A percentile compares a stretch with the other conserved stretches of the same genome.
Evolutionary conservation across 768 basidiomycete genomes (phyloP).

Genomic region (Boletus rubescentipes): DNA sequence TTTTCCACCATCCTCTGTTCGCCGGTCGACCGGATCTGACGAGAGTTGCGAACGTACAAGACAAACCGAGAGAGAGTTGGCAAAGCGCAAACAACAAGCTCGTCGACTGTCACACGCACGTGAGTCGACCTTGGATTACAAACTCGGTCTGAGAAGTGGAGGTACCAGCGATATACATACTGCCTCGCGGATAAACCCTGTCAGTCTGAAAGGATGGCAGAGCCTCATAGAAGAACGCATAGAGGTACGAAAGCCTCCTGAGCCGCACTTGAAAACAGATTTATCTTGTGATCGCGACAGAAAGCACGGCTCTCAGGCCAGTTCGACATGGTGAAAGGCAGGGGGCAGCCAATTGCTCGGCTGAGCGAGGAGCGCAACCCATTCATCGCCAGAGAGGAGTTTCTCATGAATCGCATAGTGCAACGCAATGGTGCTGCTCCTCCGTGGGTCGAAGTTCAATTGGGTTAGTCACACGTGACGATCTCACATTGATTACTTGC

Average conservation of each 20-base stretch:
- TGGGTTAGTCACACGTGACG: slow-evolving; percentile 46
- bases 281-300: slow-evolving; percentile 33
- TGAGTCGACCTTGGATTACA: slow-evolving; percentile 77
- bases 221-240: slow-evolving; percentile 77
- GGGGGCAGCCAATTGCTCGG: slow-evolving; percentile 50
- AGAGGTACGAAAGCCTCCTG: slow-evolving; percentile 48
- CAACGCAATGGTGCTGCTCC: slow-evolving; percentile 80
- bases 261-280: background rate
- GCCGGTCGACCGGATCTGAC: slow-evolving; percentile 11
- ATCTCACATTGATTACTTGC: background rate
- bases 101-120: slow-evolving; percentile 59
- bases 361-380: slow-evolving; percentile 53
- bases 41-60: slow-evolving; percentile 39
- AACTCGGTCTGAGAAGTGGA: slow-evolving; percentile 51
- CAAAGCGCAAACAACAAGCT: slow-evolving; percentile 52
- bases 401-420: slow-evolving; percentile 83
- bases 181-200: slow-evolving; percentile 48
- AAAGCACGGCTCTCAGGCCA: slow-evolving; percentile 64
- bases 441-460: slow-evolving; percentile 84
- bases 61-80: slow-evolving; percentile 47
- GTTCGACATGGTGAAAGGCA: slow-evolving; percentile 72
- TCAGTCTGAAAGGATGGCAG: slow-evolving; percentile 71
- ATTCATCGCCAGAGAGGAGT: slow-evolving; percentile 74
- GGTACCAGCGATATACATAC: background rate
- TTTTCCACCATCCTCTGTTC: slow-evolving; percentile 33